Percentiles rank a stretch among this genome's conserved stretches.
phyloP scores from a whole-genome alignment of 352 stramenopile genomes.

The Lagenidium sp. region DNA sequence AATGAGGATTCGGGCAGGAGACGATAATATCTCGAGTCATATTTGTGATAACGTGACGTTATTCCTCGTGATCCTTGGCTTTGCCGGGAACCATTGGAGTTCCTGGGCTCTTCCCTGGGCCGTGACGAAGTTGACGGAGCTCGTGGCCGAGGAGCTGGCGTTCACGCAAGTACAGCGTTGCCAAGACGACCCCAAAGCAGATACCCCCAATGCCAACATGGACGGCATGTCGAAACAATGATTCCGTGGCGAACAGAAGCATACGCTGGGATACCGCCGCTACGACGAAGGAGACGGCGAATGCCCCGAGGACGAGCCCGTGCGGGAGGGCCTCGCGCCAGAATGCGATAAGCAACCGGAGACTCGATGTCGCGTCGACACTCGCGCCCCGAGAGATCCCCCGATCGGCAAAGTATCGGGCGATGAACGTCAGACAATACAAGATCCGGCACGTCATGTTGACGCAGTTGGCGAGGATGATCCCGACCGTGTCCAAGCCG shows the following conservation, averaged over 20 bases:
- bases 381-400: not conserved
- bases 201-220: constrained; percentile 36
- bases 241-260: constrained; percentile 23
- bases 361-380: not conserved
- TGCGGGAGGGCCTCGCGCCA: constrained; percentile 42
- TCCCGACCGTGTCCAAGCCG: constrained; percentile 45
- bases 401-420: constrained; percentile 29
- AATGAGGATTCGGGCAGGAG: too few relatives aligned
- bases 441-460: constrained; percentile 82
- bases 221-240: constrained; percentile 22
- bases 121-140: constrained; percentile 3
- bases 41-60: too few relatives aligned
- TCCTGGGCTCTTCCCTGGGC: not conserved
- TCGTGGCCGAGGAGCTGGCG: constrained; percentile 24
- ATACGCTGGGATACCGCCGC: constrained; percentile 26
- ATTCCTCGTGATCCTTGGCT: too few relatives aligned
- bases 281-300: constrained; percentile 28
- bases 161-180: constrained; percentile 40
- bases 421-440: constrained; percentile 73
- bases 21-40: too few relatives aligned
- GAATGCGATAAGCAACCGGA: constrained; percentile 20
- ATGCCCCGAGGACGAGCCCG: constrained; percentile 34
- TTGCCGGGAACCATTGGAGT: too few relatives aligned
- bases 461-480: constrained; percentile 83
- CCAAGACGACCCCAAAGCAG: constrained; percentile 30